Conservation (phyloP, 345 rosid species). For the Citrus cavaleriei region DNA sequence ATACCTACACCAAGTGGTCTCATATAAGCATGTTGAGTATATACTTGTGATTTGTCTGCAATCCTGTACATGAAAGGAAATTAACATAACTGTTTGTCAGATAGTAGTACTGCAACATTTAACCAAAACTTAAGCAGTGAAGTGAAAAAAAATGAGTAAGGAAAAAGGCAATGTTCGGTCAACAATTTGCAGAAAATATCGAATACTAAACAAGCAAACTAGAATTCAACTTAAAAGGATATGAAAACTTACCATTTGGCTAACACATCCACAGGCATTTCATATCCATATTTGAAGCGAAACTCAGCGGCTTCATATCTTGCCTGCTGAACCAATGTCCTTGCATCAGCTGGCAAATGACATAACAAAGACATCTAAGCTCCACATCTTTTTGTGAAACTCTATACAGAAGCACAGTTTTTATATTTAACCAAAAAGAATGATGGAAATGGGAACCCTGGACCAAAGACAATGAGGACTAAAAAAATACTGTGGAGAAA, state of each 20-base stretch:
- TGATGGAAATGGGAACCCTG: not conserved
- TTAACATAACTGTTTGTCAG: not conserved
- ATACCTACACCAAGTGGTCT: slow-evolving; percentile 99
- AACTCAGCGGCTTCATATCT: slow-evolving; percentile 99
- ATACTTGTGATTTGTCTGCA: slow-evolving; percentile 95
- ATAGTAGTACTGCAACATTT: not conserved
- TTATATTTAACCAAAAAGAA: not conserved
- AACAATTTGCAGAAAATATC: not conserved
- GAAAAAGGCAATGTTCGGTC: not conserved
- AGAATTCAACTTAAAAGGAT: not conserved
- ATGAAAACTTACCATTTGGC: slow-evolving; percentile 52
- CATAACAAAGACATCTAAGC: slow-evolving; percentile 2
- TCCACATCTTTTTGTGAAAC: not conserved
- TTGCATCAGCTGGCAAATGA: slow-evolving; percentile 81
- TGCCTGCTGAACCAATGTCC: slow-evolving; percentile 97
- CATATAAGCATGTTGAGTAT: slow-evolving; percentile 99
- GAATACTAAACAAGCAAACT: no score
- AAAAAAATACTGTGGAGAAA: not conserved
- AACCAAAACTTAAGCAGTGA: not conserved
- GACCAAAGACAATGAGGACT: not conserved
- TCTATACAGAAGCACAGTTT: not conserved
- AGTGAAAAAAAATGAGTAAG: not conserved
- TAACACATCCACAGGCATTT: slow-evolving; percentile 94
- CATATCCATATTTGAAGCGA: slow-evolving; percentile 90
- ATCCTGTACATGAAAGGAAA: slow-evolving; percentile 52